phyloP scores from a whole-genome alignment of 2,329 filamentous ascomycete genomes.

The Grosmannia clavigera region DNA sequence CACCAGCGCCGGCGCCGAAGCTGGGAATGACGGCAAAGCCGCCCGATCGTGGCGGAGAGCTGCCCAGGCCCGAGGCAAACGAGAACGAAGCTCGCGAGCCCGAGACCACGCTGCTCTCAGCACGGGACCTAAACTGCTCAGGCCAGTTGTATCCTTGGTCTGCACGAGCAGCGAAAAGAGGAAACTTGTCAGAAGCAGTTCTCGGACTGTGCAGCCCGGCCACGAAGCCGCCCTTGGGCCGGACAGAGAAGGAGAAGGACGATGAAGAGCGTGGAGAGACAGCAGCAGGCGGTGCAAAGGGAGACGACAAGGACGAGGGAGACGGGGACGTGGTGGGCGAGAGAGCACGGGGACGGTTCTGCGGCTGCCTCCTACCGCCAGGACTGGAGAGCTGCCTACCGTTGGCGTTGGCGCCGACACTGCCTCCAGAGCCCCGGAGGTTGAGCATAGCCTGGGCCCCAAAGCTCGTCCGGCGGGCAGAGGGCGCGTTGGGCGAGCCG shows the following conservation, averaged over 20 bases:
- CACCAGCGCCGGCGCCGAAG: conserved; percentile 8
- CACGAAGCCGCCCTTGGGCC: conserved; percentile 21
- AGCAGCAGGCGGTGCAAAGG: conserved; percentile 19
- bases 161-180: conserved; percentile 40
- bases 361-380: background rate
- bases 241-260: conserved; percentile 14
- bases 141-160: conserved; percentile 96
- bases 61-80: conserved; percentile 32
- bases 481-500: conserved; percentile 45
- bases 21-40: conserved; percentile 4
- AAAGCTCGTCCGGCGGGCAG: conserved; percentile 78
- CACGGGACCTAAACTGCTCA: conserved; percentile 84
- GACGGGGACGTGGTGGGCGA: background rate
- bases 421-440: conserved; percentile 47
- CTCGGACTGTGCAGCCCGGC: conserved; percentile 26
- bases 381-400: conserved; percentile 35
- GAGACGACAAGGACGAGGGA: background rate
- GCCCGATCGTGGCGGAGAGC: conserved; percentile 29
- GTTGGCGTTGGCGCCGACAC: conserved; percentile 40
- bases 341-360: background rate
- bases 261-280: conserved; percentile 18
- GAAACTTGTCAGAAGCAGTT: conserved; percentile 53
- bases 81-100: conserved; percentile 46
- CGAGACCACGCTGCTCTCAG: conserved; percentile 59
- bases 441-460: conserved; percentile 67